Conservation (phyloP, 306 rosid species). For the Cucurbita maxima region DNA sequence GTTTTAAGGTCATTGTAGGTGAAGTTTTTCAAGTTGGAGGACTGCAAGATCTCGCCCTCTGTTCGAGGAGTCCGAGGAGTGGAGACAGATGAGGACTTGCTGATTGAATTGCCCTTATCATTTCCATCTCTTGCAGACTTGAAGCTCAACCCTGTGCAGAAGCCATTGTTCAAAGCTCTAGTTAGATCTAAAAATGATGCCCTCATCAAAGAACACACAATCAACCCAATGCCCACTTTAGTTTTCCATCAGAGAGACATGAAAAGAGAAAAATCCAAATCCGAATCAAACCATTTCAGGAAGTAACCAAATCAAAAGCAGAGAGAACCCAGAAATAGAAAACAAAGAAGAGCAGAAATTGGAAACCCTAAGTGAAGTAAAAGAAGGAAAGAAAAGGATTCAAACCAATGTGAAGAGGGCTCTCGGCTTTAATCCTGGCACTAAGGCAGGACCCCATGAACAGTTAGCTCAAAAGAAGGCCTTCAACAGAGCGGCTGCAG, state of each 20-base stretch:
- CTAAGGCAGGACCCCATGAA: conserved; percentile 83
- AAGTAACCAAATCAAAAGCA: neutral
- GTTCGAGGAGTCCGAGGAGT: conserved; percentile 70
- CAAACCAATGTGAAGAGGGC: conserved; percentile 70
- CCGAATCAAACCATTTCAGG: too few relatives aligned
- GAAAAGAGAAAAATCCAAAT: neutral
- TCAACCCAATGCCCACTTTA: neutral
- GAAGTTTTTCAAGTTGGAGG: conserved; percentile 66
- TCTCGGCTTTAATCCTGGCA: conserved; percentile 80
- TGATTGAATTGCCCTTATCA: conserved; percentile 24
- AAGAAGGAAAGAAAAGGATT: neutral
- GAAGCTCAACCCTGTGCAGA: conserved; percentile 32
- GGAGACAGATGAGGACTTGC: conserved; percentile 35
- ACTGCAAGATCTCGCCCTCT: conserved; percentile 79
- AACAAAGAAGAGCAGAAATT: neutral
- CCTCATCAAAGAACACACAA: neutral
- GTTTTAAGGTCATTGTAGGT: conserved; percentile 51
- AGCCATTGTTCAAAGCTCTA: neutral
- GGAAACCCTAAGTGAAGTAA: neutral
- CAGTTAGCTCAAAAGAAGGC: conserved; percentile 5
- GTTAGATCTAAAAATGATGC: neutral
- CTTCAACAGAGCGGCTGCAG: neutral
- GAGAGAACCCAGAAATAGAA: neutral
- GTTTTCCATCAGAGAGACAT: neutral
- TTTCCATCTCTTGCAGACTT: conserved; percentile 17